A percentile compares a stretch with the other conserved stretches of the same genome.
These are phyloP conservation scores for Thielaviopsis punctulata DNA, from an alignment of 2,329 filamentous ascomycete species.

Conservation along the genomic window DNA sequence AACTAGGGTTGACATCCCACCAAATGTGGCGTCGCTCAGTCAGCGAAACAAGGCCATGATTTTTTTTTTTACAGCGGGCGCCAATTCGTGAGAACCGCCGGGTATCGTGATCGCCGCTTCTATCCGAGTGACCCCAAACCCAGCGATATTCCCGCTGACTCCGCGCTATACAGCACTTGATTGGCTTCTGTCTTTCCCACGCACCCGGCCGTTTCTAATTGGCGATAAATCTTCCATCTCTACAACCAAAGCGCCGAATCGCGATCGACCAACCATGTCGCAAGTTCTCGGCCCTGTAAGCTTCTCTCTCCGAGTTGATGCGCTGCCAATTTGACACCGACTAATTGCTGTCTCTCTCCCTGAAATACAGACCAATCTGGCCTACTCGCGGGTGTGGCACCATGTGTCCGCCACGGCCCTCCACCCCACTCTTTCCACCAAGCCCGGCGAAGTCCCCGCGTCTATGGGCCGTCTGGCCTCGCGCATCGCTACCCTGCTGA, in stretches of 20 bases:
- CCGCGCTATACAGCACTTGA: not conserved
- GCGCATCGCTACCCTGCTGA: constrained; percentile 69
- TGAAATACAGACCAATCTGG: constrained; percentile 61
- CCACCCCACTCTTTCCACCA: constrained; percentile 43
- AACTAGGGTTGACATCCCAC: constrained; percentile 6
- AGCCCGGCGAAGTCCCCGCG: constrained; percentile 43
- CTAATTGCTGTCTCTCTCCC: constrained; percentile 11
- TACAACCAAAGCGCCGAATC: constrained; percentile 3
- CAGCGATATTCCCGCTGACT: not conserved
- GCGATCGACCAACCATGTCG: constrained; percentile 42
- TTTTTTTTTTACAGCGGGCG: constrained; percentile 3
- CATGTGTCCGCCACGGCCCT: constrained; percentile 54
- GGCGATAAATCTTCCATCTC: not conserved
- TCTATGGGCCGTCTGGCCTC: constrained; percentile 82
- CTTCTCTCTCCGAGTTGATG: not conserved
- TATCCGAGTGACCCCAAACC: not conserved
- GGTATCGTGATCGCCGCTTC: not conserved
- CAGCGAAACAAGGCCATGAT: constrained; percentile 4
- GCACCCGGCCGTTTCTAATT: not conserved
- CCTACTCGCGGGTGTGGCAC: constrained; percentile 95
- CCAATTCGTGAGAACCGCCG: not conserved
- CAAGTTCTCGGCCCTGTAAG: constrained; percentile 60
- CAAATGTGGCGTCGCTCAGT: constrained; percentile 7
- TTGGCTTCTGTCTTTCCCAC: not conserved
- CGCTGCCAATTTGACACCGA: no score